Percentiles rank a stretch among this genome's conserved stretches.
Evolutionary conservation across 805 yeast genomes (phyloP).

Genomic region (Candida suzukii): DNA sequence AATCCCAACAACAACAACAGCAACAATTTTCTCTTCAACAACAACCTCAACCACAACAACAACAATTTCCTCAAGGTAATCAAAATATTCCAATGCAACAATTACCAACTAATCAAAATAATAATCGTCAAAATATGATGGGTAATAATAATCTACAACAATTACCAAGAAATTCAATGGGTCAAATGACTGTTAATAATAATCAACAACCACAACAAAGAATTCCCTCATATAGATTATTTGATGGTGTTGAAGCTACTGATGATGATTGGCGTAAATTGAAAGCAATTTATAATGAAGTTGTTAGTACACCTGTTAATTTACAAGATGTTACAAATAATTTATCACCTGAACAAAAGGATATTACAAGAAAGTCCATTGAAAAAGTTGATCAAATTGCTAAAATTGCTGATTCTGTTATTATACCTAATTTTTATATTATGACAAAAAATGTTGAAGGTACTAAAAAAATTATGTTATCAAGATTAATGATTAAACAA

Average conservation of each 20-base stretch:
- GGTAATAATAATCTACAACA: neutral
- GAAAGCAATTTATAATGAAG: slow-evolving; percentile 61
- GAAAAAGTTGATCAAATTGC: slow-evolving; percentile 51
- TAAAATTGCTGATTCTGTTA: slow-evolving; percentile 58
- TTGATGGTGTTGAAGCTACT: slow-evolving; percentile 32
- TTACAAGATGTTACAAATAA: slow-evolving; percentile 58
- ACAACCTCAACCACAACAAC: slow-evolving; percentile 7
- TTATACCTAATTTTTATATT: slow-evolving; percentile 72
- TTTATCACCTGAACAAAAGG: slow-evolving; percentile 59
- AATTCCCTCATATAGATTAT: slow-evolving; percentile 5
- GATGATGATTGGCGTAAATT: slow-evolving; percentile 60
- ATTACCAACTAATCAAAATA: slow-evolving; percentile 27
- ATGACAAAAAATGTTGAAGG: slow-evolving; percentile 71
- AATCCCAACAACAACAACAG: slow-evolving; percentile 6
- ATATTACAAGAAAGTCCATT: slow-evolving; percentile 47
- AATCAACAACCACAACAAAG: neutral
- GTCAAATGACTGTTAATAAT: neutral
- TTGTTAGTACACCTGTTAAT: slow-evolving; percentile 56
- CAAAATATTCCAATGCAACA: slow-evolving; percentile 15
- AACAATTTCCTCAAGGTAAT: slow-evolving; percentile 5
- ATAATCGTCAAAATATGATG: slow-evolving; percentile 3
- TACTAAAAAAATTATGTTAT: slow-evolving; percentile 68
- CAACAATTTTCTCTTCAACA: slow-evolving; percentile 7
- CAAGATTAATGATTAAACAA: slow-evolving; percentile 72
- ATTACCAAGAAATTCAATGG: neutral